Conservation (phyloP, 2,329 filamentous ascomycete species). For the Xylariaceae sp. region DNA sequence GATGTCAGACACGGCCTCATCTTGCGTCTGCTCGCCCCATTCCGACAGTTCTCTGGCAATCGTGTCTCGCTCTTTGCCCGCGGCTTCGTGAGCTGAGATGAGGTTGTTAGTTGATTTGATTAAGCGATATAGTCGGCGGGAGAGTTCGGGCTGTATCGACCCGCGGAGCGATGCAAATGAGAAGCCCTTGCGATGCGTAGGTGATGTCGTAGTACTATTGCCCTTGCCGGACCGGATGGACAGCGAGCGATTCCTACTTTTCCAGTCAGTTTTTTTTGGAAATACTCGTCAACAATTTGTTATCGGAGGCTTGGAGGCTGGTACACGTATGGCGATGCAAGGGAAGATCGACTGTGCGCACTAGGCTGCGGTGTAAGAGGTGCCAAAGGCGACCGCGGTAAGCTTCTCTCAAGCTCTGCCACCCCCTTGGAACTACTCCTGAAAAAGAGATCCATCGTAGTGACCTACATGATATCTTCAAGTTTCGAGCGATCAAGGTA, state of each 20-base stretch:
- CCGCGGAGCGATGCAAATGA: constrained; percentile 86
- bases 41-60: constrained; percentile 93
- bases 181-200: constrained; percentile 70
- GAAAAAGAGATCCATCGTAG: constrained; percentile 38
- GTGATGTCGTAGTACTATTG: constrained; percentile 42
- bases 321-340: constrained; percentile 35
- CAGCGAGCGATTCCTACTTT: constrained; percentile 38
- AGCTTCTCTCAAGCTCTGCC: constrained; percentile 35
- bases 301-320: constrained; percentile 6
- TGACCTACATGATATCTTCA: constrained; percentile 36
- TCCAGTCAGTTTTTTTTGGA: constrained; percentile 23
- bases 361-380: constrained; percentile 26
- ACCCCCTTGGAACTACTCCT: constrained; percentile 36
- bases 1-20: constrained; percentile 86
- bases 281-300: not conserved
- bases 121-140: constrained; percentile 84
- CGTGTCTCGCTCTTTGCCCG: constrained; percentile 80
- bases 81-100: constrained; percentile 82
- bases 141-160: constrained; percentile 83
- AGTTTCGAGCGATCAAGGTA: not conserved
- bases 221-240: constrained; percentile 46
- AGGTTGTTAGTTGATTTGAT: constrained; percentile 96
- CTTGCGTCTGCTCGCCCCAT: constrained; percentile 91
- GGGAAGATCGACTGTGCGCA: constrained; percentile 27
- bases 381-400: constrained; percentile 20